Evolutionary conservation across 2,329 filamentous ascomycete species (phyloP).

Genomic region (Diaporthe sp.): DNA sequence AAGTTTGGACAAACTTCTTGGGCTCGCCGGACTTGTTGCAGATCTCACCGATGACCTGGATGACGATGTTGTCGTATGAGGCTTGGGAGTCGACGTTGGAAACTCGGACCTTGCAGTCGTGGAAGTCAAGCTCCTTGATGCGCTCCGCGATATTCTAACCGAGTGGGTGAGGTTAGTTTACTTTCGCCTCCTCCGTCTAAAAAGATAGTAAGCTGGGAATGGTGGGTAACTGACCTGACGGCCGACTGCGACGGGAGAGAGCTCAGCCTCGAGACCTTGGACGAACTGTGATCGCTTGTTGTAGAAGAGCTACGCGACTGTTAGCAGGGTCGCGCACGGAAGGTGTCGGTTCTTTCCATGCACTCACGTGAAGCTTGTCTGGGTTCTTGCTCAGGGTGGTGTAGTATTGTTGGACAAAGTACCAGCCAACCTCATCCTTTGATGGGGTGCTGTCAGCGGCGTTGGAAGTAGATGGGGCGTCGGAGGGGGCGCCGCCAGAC

Average conservation of each 20-base stretch:
- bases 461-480: conserved; percentile 47
- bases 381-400: conserved; percentile 95
- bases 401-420: conserved; percentile 99
- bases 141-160: conserved; percentile 89
- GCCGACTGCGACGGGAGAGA: conserved; percentile 87
- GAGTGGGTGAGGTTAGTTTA: neutral
- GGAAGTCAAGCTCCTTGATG: conserved; percentile 92
- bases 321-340: neutral
- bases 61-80: conserved; percentile 93
- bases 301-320: conserved; percentile 80
- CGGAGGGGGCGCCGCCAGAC: conserved; percentile 48
- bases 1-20: conserved; percentile 98
- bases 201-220: conserved; percentile 19
- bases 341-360: neutral
- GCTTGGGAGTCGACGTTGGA: conserved; percentile 97
- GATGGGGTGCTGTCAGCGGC: conserved; percentile 63
- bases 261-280: conserved; percentile 90
- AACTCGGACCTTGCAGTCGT: conserved; percentile 98
- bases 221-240: conserved; percentile 76
- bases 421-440: conserved; percentile 99
- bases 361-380: conserved; percentile 85
- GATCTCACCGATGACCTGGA: conserved; percentile 98
- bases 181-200: conserved; percentile 5
- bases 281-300: conserved; percentile 96
- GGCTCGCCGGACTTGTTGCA: conserved; percentile 93